A percentile compares a stretch with the other conserved stretches of the same genome.
Evolutionary conservation across 2,329 filamentous ascomycete species (phyloP).

Genomic region (Lachnellula subtilissima): DNA sequence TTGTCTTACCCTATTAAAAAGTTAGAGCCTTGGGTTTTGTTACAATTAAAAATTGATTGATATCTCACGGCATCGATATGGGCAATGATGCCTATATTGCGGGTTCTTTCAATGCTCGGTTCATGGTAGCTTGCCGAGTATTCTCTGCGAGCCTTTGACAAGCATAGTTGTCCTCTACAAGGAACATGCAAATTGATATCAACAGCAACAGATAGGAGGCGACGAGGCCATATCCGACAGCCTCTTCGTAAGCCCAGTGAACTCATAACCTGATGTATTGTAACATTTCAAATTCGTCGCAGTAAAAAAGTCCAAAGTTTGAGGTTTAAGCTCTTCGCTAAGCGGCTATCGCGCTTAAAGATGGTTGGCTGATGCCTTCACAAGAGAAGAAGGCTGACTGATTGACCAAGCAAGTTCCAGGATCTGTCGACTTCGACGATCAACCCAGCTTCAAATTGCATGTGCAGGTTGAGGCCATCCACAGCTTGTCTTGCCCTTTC

Average conservation of each 20-base stretch:
- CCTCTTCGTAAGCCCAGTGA: constrained; percentile 18
- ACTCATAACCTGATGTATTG: constrained; percentile 26
- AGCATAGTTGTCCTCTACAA: neutral
- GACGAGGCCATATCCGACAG: constrained; percentile 25
- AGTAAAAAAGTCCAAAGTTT: neutral
- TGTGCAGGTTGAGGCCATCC: neutral
- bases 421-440: neutral
- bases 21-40: neutral
- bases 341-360: constrained; percentile 15
- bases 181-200: neutral
- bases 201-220: constrained; percentile 7
- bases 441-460: neutral
- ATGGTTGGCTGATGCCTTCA: constrained; percentile 6
- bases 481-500: neutral
- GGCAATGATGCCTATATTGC: constrained; percentile 97
- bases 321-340: constrained; percentile 10
- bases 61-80: constrained; percentile 80
- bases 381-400: neutral
- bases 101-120: constrained; percentile 49
- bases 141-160: constrained; percentile 8
- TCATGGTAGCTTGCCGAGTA: constrained; percentile 22
- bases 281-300: too few species aligned
- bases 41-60: too few species aligned
- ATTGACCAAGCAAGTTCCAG: neutral
- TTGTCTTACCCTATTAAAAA: constrained; percentile 72